Conservation (phyloP, 2,329 filamentous ascomycete species). For the Verticillium klebahnii region DNA sequence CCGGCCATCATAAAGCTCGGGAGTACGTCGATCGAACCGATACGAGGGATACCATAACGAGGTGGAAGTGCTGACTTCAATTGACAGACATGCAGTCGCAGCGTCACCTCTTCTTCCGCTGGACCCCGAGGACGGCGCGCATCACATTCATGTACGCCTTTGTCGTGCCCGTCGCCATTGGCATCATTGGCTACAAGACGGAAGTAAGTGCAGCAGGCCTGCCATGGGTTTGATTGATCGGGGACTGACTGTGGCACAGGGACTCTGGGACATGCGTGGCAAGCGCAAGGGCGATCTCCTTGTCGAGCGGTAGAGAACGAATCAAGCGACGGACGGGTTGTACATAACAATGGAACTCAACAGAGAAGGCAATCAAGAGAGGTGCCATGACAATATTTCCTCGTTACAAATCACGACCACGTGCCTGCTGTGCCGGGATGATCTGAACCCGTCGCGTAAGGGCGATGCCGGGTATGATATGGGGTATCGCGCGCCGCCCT, state of each 20-base stretch:
- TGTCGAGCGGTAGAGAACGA: conserved; percentile 60
- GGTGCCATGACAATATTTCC: neutral
- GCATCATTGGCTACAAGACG: conserved; percentile 69
- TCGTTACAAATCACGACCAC: neutral
- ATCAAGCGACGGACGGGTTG: conserved; percentile 17
- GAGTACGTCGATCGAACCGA: conserved; percentile 28
- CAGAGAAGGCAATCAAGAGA: neutral
- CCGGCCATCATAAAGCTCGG: conserved; percentile 41
- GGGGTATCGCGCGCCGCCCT: neutral
- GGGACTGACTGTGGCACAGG: conserved; percentile 47
- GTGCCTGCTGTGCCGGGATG: neutral
- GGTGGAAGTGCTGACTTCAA: conserved; percentile 13
- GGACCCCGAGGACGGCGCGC: conserved; percentile 78
- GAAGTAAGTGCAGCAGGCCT: conserved; percentile 62
- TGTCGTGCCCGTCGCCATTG: conserved; percentile 66
- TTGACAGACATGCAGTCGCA: conserved; percentile 71
- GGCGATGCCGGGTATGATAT: neutral
- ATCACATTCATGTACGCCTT: conserved; percentile 74
- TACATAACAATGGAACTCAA: conserved; percentile 32
- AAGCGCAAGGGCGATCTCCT: conserved; percentile 88
- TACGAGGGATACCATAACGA: neutral
- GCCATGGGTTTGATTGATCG: neutral
- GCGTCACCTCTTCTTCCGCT: conserved; percentile 93
- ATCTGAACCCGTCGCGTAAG: neutral
- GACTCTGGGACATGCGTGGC: conserved; percentile 77